These are phyloP conservation scores for Picochlorum sp. DNA, from an alignment of 139 green algal species.

Conservation along the genomic window DNA sequence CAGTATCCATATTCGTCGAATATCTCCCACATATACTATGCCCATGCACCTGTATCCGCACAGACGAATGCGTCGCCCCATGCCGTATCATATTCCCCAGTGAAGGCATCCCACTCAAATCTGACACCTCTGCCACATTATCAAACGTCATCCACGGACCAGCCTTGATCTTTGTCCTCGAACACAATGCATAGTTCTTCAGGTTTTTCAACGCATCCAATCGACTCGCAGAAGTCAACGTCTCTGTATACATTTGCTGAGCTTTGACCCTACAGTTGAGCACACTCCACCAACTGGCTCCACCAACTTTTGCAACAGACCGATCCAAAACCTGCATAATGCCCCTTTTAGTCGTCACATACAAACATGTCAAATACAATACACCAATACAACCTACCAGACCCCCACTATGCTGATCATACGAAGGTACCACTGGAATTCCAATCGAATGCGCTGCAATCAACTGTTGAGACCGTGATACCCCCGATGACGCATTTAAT, in stretches of 20 bases:
- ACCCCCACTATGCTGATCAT: conserved; percentile 42
- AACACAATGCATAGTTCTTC: conserved; percentile 38
- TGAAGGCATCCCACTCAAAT: conserved; percentile 1
- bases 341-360: neutral
- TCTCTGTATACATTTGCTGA: conserved; percentile 27
- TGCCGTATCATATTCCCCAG: neutral
- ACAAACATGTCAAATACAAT: neutral
- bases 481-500: conserved; percentile 37
- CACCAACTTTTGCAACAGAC: conserved; percentile 37
- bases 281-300: conserved; percentile 51
- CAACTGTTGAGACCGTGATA: conserved; percentile 57
- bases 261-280: conserved; percentile 38
- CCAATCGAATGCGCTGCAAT: conserved; percentile 50
- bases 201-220: conserved; percentile 38
- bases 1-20: conserved; percentile 24
- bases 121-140: conserved; percentile 29
- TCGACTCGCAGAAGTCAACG: conserved; percentile 8
- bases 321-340: conserved; percentile 61
- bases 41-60: conserved; percentile 16
- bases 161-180: conserved; percentile 18
- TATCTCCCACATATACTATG: conserved; percentile 28
- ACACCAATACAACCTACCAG: conserved; percentile 28
- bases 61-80: conserved; percentile 2
- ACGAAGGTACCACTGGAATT: conserved; percentile 46
- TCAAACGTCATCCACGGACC: conserved; percentile 27